Evolutionary conservation across 1,139 yeast species (phyloP).

Genomic region (Hyphopichia khmerensis): DNA sequence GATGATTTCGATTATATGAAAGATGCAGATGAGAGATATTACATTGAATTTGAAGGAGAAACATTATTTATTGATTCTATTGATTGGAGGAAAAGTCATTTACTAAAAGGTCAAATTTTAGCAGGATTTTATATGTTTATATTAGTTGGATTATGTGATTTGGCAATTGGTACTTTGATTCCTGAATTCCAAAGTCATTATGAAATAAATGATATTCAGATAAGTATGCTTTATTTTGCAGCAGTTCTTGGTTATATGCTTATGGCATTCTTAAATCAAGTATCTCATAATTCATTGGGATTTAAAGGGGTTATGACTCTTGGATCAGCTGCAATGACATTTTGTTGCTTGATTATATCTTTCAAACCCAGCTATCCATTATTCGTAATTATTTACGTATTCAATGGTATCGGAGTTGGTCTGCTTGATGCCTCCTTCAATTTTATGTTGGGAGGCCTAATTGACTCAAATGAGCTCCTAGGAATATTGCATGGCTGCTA

Average conservation of each 20-base stretch:
- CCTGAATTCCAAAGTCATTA: conserved; percentile 49
- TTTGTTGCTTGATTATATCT: conserved; percentile 26
- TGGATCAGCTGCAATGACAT: conserved; percentile 32
- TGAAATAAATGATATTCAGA: conserved; percentile 39
- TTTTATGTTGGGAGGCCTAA: conserved; percentile 56
- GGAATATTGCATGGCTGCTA: conserved; percentile 69
- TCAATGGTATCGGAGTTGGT: conserved; percentile 62
- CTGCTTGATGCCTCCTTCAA: conserved; percentile 59
- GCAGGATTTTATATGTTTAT: conserved; percentile 38
- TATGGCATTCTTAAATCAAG: conserved; percentile 38
- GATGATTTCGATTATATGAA: background rate
- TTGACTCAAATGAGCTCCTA: conserved; percentile 58
- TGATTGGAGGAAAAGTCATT: conserved; percentile 39
- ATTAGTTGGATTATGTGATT: conserved; percentile 56
- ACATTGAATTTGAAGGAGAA: conserved; percentile 26
- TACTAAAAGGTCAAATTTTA: conserved; percentile 40
- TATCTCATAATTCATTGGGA: conserved; percentile 32
- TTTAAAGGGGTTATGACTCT: conserved; percentile 36
- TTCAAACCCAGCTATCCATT: conserved; percentile 36
- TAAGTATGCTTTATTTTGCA: conserved; percentile 34
- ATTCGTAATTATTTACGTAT: conserved; percentile 33
- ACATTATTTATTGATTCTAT: conserved; percentile 30
- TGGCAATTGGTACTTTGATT: conserved; percentile 55
- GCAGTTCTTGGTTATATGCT: conserved; percentile 37
- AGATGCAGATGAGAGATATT: conserved; percentile 1